These are phyloP conservation scores for Parachaetomium inaequale DNA, from an alignment of 495 filamentous ascomycete genomes.

Conservation along the genomic window DNA sequence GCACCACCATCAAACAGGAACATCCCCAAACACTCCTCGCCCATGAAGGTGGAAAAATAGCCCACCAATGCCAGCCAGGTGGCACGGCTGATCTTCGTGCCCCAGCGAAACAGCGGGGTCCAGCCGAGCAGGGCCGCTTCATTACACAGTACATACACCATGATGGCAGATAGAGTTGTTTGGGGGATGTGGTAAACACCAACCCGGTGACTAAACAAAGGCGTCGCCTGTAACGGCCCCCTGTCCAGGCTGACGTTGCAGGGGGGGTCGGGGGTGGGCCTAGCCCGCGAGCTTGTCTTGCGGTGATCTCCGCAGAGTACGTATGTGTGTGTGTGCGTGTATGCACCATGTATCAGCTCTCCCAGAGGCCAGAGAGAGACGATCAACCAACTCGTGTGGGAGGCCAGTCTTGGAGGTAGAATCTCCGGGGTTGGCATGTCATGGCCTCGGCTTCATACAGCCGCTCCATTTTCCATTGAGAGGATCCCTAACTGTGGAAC, in stretches of 20 bases:
- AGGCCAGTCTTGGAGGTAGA: too few relatives aligned
- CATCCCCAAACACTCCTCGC: conserved; percentile 27
- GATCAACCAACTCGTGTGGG: too few relatives aligned
- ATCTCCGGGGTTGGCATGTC: too few relatives aligned
- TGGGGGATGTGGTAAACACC: not conserved
- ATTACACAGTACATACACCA: conserved; percentile 53
- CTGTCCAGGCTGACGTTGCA: not conserved
- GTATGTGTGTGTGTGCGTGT: too few relatives aligned
- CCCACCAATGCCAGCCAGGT: conserved; percentile 47
- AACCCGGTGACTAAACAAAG: not conserved
- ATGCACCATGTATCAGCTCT: too few relatives aligned
- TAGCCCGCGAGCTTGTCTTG: not conserved
- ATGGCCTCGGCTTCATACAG: not conserved
- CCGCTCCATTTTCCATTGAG: not conserved
- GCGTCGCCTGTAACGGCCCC: not conserved
- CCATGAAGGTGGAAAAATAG: conserved; percentile 48
- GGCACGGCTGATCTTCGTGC: conserved; percentile 43
- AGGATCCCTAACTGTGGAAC: not conserved
- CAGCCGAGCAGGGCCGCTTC: conserved; percentile 46
- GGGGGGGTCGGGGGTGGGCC: not conserved
- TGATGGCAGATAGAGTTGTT: too few relatives aligned
- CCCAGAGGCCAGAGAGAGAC: too few relatives aligned
- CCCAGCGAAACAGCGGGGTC: conserved; percentile 49
- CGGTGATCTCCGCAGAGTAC: not conserved
- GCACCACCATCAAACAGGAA: not conserved